Conservation (phyloP, 2,329 filamentous ascomycete genomes). For the Trichoderma simmonsii region DNA sequence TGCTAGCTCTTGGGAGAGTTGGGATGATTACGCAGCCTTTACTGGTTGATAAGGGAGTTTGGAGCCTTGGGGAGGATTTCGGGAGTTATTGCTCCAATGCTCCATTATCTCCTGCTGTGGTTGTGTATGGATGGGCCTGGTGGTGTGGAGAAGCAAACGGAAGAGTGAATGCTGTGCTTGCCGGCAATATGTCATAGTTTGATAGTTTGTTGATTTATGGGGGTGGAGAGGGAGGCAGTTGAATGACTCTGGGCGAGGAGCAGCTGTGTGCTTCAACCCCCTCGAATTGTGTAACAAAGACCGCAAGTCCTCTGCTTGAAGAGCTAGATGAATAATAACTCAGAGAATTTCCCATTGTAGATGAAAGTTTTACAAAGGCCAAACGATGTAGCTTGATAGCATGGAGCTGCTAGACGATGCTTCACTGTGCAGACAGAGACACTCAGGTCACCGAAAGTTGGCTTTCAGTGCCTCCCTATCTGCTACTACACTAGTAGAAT, state of each 20-base stretch:
- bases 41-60: background rate
- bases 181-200: too few species aligned
- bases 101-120: background rate
- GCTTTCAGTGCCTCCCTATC: background rate
- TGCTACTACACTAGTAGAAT: background rate
- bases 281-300: background rate
- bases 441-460: background rate
- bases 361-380: background rate
- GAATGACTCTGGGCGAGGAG: background rate
- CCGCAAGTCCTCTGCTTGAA: rapidly evolving
- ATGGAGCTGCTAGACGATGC: background rate
- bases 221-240: background rate
- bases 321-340: background rate
- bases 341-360: rapidly evolving
- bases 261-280: rapidly evolving
- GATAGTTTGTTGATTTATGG: too few species aligned
- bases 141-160: background rate
- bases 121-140: background rate
- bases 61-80: background rate
- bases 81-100: background rate
- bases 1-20: background rate
- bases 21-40: background rate
- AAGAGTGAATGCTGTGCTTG: background rate
- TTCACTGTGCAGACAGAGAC: background rate
- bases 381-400: background rate